These are phyloP conservation scores for Endocalyx cinctus DNA, from an alignment of 2,329 filamentous ascomycete genomes.

Conservation along the genomic window DNA sequence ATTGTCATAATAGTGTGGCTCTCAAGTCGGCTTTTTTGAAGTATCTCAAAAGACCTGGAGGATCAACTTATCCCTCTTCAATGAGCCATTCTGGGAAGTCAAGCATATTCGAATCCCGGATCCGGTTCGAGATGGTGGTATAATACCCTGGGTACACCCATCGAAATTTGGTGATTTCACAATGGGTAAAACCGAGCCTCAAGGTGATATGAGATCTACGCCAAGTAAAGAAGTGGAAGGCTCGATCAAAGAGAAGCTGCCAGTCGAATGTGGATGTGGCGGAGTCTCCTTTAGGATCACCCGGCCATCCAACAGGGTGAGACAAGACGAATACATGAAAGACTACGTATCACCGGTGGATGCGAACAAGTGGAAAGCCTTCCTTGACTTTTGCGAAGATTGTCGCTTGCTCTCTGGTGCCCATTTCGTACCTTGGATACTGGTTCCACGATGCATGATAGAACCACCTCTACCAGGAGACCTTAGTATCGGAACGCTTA, in stretches of 20 bases:
- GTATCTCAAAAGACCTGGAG: slow-evolving; percentile 31
- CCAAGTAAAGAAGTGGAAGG: slow-evolving; percentile 28
- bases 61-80: slow-evolving; percentile 36
- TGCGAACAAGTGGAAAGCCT: slow-evolving; percentile 37
- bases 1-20: slow-evolving; percentile 44
- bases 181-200: slow-evolving; percentile 18
- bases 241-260: slow-evolving; percentile 36
- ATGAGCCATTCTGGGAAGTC: slow-evolving; percentile 27
- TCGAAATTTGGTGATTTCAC: slow-evolving; percentile 23
- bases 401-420: slow-evolving; percentile 39
- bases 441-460: slow-evolving; percentile 32
- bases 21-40: slow-evolving; percentile 36
- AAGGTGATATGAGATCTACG: no score
- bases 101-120: slow-evolving; percentile 34
- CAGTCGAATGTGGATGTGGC: slow-evolving; percentile 41
- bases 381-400: slow-evolving; percentile 38
- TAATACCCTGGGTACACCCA: slow-evolving; percentile 31
- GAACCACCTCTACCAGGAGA: slow-evolving; percentile 32
- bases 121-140: slow-evolving; percentile 31
- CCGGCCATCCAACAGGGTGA: slow-evolving; percentile 30
- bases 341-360: slow-evolving; percentile 33
- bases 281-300: slow-evolving; percentile 42
- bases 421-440: slow-evolving; percentile 38
- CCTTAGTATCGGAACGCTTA: slow-evolving; percentile 38
- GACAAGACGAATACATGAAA: slow-evolving; percentile 25